These are phyloP conservation scores for Caulochytrium protostelioides DNA, from an alignment of 371 early-diverging fungal genomes.

Conservation along the genomic window DNA sequence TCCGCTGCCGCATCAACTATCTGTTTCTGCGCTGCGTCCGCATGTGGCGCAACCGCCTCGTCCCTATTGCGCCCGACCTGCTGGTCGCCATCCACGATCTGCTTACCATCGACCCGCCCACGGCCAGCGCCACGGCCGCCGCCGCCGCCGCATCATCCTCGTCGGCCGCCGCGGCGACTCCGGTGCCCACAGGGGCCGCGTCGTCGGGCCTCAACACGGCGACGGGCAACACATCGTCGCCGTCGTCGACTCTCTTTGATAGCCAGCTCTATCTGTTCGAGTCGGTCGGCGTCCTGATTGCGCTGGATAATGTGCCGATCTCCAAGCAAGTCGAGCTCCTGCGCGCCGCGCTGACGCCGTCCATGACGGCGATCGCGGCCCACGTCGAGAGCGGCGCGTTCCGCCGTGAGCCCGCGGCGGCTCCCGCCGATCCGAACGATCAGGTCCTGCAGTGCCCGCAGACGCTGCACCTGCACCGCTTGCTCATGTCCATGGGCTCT, in stretches of 20 bases:
- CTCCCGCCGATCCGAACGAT: constrained; percentile 45
- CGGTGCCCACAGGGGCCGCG: not conserved
- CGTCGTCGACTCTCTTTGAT: constrained; percentile 38
- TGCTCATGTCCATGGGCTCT: constrained; percentile 10
- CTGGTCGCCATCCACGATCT: constrained; percentile 28
- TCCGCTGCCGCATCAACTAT: constrained; percentile 69
- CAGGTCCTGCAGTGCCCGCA: constrained; percentile 28
- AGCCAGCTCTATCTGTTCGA: constrained; percentile 79
- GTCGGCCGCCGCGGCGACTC: constrained; percentile 26
- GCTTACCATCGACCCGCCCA: constrained; percentile 43
- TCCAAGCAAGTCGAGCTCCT: not conserved
- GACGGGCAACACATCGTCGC: not conserved
- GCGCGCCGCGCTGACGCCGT: not conserved
- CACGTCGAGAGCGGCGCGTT: too few relatives aligned
- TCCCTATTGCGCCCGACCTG: too few relatives aligned
- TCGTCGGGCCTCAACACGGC: constrained; percentile 1
- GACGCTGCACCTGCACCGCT: not conserved
- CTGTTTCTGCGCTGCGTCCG: constrained; percentile 66
- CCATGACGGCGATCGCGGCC: too few relatives aligned
- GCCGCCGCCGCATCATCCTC: constrained; percentile 13
- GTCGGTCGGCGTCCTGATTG: constrained; percentile 67
- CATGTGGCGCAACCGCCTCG: too few relatives aligned
- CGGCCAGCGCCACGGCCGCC: constrained; percentile 13
- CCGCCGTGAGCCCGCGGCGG: not conserved
- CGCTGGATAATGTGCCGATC: constrained; percentile 23